phyloP scores from a whole-genome alignment of 305 asterid genomes.

The Solanum hybrid region DNA sequence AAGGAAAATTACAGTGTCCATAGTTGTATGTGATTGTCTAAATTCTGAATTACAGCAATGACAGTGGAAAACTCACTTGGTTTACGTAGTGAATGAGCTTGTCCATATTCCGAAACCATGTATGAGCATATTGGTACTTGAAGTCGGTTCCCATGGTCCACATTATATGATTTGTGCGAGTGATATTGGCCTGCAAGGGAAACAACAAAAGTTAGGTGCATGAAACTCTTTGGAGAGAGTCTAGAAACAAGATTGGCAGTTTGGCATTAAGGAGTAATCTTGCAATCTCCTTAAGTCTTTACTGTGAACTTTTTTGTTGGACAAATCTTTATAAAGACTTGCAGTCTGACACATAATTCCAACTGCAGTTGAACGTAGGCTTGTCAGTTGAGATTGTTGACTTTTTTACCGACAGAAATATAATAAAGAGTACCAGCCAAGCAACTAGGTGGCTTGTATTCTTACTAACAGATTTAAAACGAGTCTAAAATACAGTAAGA shows the following conservation, averaged over 20 bases:
- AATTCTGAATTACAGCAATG: neutral
- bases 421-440: neutral
- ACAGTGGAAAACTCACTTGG: constrained; percentile 38
- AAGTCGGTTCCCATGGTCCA: constrained; percentile 99
- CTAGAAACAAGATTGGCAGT: neutral
- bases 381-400: neutral
- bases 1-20: neutral
- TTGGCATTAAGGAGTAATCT: neutral
- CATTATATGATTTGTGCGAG: constrained; percentile 91
- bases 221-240: neutral
- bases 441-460: neutral
- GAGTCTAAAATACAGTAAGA: neutral
- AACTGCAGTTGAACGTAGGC: neutral
- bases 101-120: constrained; percentile 93
- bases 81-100: constrained; percentile 95
- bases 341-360: neutral
- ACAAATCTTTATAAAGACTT: neutral
- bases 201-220: neutral
- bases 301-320: neutral
- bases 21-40: neutral
- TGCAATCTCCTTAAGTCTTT: neutral
- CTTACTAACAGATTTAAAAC: neutral
- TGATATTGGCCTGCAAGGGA: constrained; percentile 67
- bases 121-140: constrained; percentile 75
- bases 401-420: neutral